A percentile compares a stretch with the other conserved stretches of the same genome.
Evolutionary conservation across 257 asterid species (phyloP).

Genomic region (Orobanche coerulescens): DNA sequence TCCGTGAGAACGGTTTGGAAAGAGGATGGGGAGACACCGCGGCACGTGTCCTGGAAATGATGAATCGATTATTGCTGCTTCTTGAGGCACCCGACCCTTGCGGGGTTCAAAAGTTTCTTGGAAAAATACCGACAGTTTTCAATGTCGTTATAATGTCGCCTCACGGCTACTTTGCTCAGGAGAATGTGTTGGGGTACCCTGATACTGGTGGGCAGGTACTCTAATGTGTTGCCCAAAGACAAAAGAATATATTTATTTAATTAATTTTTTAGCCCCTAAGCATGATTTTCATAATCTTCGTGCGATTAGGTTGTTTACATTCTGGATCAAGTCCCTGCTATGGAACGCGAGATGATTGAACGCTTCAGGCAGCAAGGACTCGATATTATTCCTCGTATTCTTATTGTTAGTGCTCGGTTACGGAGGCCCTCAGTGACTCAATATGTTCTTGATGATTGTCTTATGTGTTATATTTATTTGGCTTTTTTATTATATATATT

Average conservation of each 20-base stretch:
- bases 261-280: not conserved
- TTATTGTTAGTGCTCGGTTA: too few relatives aligned
- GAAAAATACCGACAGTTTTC: conserved; percentile 30
- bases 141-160: conserved; percentile 21
- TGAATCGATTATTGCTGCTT: not conserved
- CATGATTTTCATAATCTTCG: not conserved
- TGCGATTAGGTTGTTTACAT: conserved; percentile 31
- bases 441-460: not conserved
- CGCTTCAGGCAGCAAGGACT: conserved; percentile 34
- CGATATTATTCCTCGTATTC: conserved; percentile 31
- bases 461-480: not conserved
- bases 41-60: not conserved
- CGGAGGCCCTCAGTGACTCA: too few relatives aligned
- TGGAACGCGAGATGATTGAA: conserved; percentile 32
- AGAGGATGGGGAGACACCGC: not conserved
- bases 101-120: conserved; percentile 19
- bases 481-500: not conserved
- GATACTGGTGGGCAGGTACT: conserved; percentile 41
- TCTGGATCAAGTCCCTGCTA: conserved; percentile 36
- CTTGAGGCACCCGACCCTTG: not conserved
- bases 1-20: not conserved
- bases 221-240: too few relatives aligned
- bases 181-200: conserved; percentile 34
- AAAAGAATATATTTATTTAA: not conserved
- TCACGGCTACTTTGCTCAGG: conserved; percentile 40